A percentile compares a stretch with the other conserved stretches of the same genome.
Conservation (phyloP, 176 grass and related monocot genomes). For the Carex pumila region DNA sequence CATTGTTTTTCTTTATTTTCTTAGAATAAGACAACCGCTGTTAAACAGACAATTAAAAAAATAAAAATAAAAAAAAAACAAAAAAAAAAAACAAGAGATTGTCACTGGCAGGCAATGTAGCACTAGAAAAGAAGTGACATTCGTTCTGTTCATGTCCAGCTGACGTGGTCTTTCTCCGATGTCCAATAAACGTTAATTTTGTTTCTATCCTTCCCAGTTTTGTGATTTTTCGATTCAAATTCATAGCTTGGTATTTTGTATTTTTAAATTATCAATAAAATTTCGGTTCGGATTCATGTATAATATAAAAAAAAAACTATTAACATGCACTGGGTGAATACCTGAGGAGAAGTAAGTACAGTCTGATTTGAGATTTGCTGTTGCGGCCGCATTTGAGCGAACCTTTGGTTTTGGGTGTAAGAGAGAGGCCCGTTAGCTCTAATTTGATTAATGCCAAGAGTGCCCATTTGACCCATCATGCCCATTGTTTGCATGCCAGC, state of each 20-base stretch:
- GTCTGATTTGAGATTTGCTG: conserved; percentile 51
- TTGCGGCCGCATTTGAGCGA: conserved; percentile 72
- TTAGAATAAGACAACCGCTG: background rate
- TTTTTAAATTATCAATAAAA: background rate
- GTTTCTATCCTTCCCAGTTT: background rate
- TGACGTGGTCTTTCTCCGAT: background rate
- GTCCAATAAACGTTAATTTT: background rate
- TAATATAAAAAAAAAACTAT: conserved; percentile 11
- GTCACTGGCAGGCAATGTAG: background rate
- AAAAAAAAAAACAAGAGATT: background rate
- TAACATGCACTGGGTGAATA: conserved; percentile 19
- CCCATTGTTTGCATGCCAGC: conserved; percentile 96
- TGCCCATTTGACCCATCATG: conserved; percentile 43
- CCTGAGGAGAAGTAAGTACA: conserved; percentile 70
- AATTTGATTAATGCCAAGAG: conserved; percentile 69
- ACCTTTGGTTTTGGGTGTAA: conserved; percentile 67
- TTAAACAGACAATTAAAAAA: background rate
- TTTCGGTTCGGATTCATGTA: background rate
- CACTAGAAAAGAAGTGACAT: background rate
- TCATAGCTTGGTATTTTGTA: background rate
- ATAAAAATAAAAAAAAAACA: background rate
- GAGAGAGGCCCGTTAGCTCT: conserved; percentile 74
- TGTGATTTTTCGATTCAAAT: background rate
- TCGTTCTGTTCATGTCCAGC: background rate
- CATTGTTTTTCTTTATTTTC: background rate